Evolutionary conservation across 2,329 filamentous ascomycete genomes (phyloP), one percentile per base, ranked within the genome.

Genomic region (Hypoxylon sp.): DNA sequence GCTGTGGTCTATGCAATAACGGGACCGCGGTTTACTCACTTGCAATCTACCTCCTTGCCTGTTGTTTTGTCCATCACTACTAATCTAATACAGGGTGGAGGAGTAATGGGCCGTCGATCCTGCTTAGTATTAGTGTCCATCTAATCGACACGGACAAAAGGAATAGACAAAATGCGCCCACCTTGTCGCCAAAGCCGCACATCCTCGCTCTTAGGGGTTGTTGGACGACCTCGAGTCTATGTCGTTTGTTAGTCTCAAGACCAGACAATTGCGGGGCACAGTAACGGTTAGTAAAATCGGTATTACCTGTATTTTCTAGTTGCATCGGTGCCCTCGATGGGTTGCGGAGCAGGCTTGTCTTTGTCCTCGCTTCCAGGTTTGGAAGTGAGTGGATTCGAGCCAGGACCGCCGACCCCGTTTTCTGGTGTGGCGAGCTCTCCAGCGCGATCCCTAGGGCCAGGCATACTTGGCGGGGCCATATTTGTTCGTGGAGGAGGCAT

Each of bases 131-230:
- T 63, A 66, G 68, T 67, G 47, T 54, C 71, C n/a, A 44, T 54
- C 71, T 15, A 44, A 63, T 57, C 52, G 35, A 21, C 51, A 19
- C 42, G 48, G 24, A 71, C 42, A 56, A 32, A 62, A 46, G 8
- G 15, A 57, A 32, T 19, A 58, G 57, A 48, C 58, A 57, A 29
- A 50, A 37, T 58, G 65, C 62, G 74, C 83, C 62, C 82, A 96
- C 93, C 87, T 98, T 99, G 84, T 99, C 96, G 69, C 96, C 96
- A 82, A 98, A 99, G 6, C 96, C 96, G 83, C 96, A 99, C 96
- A 98, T 98, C 68, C 96, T 92, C 72, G 96, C 96, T 75, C 96
- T 90, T 75, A 93, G 87, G 55, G 96, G 96, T 80, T 98, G 94
- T 82, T 99, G 96, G 72, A 93, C 90, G 67, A 98, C 93, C 72